phyloP scores from a whole-genome alignment of 2,329 filamentous ascomycete genomes.

The Aureobasidium namibiae region DNA sequence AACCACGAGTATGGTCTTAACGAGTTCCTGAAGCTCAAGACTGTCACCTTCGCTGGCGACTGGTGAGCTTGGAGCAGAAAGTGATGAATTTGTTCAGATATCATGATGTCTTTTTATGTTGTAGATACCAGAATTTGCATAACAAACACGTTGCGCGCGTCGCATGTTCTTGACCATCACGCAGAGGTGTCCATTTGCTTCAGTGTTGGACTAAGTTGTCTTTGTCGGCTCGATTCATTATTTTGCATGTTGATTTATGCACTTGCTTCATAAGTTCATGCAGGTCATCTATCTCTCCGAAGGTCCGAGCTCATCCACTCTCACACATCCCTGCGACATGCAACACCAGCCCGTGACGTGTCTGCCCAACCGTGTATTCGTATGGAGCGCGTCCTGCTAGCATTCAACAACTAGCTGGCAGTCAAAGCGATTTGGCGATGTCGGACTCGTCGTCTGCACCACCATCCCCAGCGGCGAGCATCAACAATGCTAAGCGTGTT shows the following conservation, averaged over 20 bases:
- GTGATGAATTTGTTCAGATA: not conserved
- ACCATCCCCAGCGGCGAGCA: not conserved
- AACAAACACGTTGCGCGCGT: not conserved
- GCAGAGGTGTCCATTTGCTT: not conserved
- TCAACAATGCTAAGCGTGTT: not conserved
- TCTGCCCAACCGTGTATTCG: not conserved
- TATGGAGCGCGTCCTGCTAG: not conserved
- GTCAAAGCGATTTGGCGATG: not conserved
- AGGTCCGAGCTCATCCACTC: not conserved
- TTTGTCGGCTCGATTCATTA: not conserved
- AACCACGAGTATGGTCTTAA: conserved; percentile 9
- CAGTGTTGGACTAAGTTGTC: not conserved
- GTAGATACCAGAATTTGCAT: not conserved
- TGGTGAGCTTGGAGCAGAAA: not conserved
- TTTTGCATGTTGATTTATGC: too few relatives aligned
- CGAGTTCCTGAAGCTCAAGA: conserved; percentile 29
- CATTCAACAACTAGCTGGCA: not conserved
- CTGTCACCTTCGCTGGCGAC: conserved; percentile 20
- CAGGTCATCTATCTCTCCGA: not conserved
- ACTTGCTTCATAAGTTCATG: not conserved
- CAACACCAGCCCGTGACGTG: not conserved
- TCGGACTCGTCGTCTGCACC: not conserved
- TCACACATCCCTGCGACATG: not conserved
- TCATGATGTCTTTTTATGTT: not conserved
- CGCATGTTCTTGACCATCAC: not conserved